phyloP scores from a whole-genome alignment of 768 basidiomycete species.

The Favolaschia claudopus region DNA sequence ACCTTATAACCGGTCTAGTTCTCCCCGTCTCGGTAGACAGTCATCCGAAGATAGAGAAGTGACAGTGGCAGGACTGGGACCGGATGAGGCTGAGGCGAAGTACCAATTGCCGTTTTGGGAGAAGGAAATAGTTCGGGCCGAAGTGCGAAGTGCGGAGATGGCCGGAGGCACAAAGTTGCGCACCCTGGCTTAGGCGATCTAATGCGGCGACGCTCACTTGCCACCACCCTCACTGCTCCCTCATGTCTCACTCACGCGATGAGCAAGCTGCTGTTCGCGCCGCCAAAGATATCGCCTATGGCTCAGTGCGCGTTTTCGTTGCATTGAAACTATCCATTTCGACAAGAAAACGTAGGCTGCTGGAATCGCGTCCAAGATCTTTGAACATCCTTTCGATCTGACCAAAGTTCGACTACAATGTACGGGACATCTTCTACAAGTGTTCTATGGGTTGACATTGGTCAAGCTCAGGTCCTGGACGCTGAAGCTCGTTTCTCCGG shows the following conservation, averaged over 20 bases:
- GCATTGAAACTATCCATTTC: not conserved
- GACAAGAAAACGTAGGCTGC: conserved; percentile 60
- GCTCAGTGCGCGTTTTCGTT: conserved; percentile 46
- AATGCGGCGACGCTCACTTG: not conserved
- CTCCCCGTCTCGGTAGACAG: too few species aligned
- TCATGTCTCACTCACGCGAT: conserved; percentile 11
- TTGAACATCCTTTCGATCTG: conserved; percentile 93
- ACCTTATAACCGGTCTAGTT: too few species aligned
- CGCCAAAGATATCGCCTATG: conserved; percentile 55
- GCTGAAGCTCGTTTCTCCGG: conserved; percentile 74
- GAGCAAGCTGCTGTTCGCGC: conserved; percentile 36
- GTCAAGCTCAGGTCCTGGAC: conserved; percentile 74
- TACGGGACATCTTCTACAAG: not conserved
- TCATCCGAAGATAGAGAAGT: too few species aligned
- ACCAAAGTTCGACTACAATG: conserved; percentile 90
- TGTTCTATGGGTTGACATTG: not conserved
- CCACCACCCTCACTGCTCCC: not conserved
- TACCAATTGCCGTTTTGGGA: too few species aligned
- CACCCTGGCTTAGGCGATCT: too few species aligned
- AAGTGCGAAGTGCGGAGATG: too few species aligned
- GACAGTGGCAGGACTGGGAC: too few species aligned
- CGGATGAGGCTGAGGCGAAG: too few species aligned
- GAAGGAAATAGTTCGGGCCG: too few species aligned
- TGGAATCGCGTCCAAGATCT: conserved; percentile 85
- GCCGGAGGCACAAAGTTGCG: too few species aligned